Base-by-base conservation (phyloP, 192 early-diverging fungal genomes). In the Kickxella alabastrina region DNA sequence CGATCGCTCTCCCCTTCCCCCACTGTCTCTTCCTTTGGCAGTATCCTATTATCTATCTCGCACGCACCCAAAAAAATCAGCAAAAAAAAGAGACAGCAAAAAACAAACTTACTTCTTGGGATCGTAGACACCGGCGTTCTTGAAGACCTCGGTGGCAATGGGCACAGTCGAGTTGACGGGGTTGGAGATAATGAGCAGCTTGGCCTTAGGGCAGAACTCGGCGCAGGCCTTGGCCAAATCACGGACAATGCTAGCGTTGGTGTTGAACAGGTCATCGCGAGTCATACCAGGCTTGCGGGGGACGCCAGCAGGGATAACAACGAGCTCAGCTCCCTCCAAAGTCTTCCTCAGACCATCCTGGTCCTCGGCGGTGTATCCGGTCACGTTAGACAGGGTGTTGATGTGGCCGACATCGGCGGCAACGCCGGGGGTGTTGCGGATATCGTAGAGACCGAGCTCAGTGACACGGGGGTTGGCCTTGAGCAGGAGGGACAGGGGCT, bases 201-300 rank as follows among this genome's bases (percentile, higher is more conserved):
- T 80, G 43, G 93, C 93, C 71, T 87, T 83, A 56, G 93, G 93
- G 79, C 87, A 83, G 65, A 74, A 40, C 65, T 84, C 69, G 50
- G 90, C 92, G 65, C 83, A 82, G 41, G 83, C 90, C 57, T 83
- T 72, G 52, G 92, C 91, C 44, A 93, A 82, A 48, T 68, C 81
- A 56, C 82, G 83, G 57, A 92, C 89, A 67, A 95, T 95, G 35
- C 85, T 80, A 50, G 92, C 92, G 72, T 95, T 95, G 78, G 84
- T 92, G 83, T 96, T 98, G 87, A 98, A 98, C 54, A 98, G 79
- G 54, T 98, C 95, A 66, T 98, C 93, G 68, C 95, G 89, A 57
- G 93, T 92, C 95, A 98, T 98, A 45, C 93, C 95, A 49, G 93
- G 95, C 87, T 98, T 98, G 67, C 95, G 86, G 49, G 95, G 95